Percentiles rank a stretch among this genome's conserved stretches.
These are phyloP conservation scores for Mycena metata DNA, from an alignment of 768 basidiomycete genomes.

Conservation along the genomic window DNA sequence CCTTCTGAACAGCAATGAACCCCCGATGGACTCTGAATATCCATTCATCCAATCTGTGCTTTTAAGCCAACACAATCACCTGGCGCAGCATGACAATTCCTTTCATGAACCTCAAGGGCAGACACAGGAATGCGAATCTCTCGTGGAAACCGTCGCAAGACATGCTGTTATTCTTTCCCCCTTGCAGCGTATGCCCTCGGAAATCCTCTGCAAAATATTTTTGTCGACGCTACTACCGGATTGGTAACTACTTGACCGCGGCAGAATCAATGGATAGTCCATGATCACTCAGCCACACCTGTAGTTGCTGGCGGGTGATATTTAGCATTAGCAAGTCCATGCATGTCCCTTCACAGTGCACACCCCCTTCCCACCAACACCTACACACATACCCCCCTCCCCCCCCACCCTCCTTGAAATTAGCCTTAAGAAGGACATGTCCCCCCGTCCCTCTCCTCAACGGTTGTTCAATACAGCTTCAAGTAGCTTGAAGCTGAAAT, in stretches of 20 bases:
- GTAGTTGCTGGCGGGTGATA: not conserved
- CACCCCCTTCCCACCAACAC: no score
- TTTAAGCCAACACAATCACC: not conserved
- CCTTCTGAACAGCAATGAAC: conserved; percentile 5
- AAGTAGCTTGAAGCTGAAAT: no score
- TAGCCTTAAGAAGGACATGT: no score
- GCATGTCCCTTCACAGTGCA: no score
- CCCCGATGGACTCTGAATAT: not conserved
- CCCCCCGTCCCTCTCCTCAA: no score
- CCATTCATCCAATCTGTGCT: not conserved
- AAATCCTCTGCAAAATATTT: conserved; percentile 7
- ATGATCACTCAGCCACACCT: not conserved
- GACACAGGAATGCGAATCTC: not conserved
- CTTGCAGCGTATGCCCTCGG: not conserved
- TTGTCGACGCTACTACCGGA: not conserved
- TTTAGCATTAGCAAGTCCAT: no score
- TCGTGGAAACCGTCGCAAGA: not conserved
- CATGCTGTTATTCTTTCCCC: not conserved
- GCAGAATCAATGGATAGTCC: not conserved
- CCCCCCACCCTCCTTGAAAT: no score
- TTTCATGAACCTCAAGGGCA: not conserved
- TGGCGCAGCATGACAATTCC: conserved; percentile 2
- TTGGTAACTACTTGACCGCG: not conserved
- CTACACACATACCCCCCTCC: no score
- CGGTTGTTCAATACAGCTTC: no score